Base-by-base conservation (phyloP, 2,329 filamentous ascomycete genomes). In the Phoma sp. region DNA sequence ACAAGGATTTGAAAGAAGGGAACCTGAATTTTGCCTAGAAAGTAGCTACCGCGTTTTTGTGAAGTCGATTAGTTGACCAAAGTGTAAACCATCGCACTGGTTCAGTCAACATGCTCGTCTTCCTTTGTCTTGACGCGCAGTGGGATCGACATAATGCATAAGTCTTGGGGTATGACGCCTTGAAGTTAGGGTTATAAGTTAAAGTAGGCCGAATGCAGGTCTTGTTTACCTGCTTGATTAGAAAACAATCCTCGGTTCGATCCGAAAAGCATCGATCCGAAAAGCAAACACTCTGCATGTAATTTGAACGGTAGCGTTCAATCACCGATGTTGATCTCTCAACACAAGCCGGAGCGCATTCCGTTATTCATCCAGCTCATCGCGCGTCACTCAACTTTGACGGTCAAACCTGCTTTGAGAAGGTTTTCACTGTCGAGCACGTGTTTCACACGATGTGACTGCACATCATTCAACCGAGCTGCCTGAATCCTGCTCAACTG, bases 1-100 rank as follows among this genome's bases (percentile, higher is more conserved):
- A 49, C 18, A 53, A 57, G 35, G 53, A 56, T 37, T 23, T 57
- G 18, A 52, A 55, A 38, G 52, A 52, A 18, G 56, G 46, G 1
- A 37, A 45, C 11, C 13, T 57, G 9, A 47, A 43, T 35, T 35
- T 56, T 27, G 37, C 18, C 5, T 58, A 55, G 22, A 32, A 9
- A 14, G 9, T 32, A 30, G 7, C 23, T 35, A 3, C 14, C 33
- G 9, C 9, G 1, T 6, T 9, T 29, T 6, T 9, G 27, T 7
- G 27, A 29, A 29, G 27, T 29, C 27, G 3, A 6, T 7, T 7
- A 9, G 9, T 29, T 29, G 27, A 29, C 27, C 27, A 29, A 9
- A 4, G 1, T 6, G 9, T 29, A 9, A 9, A 29, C 27, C 3
- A 29, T 29, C 27, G 27, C 27, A 29, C 18, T 18, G 18, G 18